Evolutionary conservation across 495 filamentous ascomycete species (phyloP).

Genomic region (Xylaria venustula): DNA sequence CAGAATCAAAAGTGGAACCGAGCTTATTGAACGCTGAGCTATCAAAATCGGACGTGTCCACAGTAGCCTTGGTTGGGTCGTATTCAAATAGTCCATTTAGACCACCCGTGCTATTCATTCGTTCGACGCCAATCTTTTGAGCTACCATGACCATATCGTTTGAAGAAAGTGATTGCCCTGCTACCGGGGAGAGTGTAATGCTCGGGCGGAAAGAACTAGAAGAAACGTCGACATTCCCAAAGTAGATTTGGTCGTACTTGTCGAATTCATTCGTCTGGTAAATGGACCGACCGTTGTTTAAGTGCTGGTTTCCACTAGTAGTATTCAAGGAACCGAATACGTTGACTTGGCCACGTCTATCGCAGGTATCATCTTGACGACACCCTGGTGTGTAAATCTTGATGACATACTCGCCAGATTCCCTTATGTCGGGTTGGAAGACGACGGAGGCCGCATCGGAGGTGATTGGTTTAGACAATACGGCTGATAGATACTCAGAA

Average conservation of each 20-base stretch:
- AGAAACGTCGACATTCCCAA: constrained; percentile 75
- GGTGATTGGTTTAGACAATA: constrained; percentile 51
- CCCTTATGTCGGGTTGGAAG: constrained; percentile 84
- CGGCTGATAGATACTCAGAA: constrained; percentile 73
- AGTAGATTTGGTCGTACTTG: constrained; percentile 91
- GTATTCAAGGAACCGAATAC: constrained; percentile 70
- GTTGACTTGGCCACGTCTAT: constrained; percentile 70
- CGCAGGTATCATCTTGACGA: constrained; percentile 71
- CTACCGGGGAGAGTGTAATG: constrained; percentile 71
- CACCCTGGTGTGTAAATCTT: constrained; percentile 91
- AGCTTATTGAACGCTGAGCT: constrained; percentile 73
- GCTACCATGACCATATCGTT: constrained; percentile 74
- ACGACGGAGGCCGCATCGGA: constrained; percentile 61
- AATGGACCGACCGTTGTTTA: constrained; percentile 51
- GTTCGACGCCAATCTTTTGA: constrained; percentile 75
- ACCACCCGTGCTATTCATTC: constrained; percentile 65
- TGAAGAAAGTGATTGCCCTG: constrained; percentile 42
- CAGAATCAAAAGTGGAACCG: constrained; percentile 61
- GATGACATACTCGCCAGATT: constrained; percentile 86
- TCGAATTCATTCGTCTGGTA: constrained; percentile 91
- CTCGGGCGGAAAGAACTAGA: constrained; percentile 73
- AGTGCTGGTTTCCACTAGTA: constrained; percentile 43
- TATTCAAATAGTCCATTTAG: constrained; percentile 93
- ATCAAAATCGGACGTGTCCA: constrained; percentile 61
- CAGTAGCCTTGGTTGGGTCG: constrained; percentile 59